Base-by-base conservation (phyloP, 179 eudicot genomes). In the Beta lomatogona region DNA sequence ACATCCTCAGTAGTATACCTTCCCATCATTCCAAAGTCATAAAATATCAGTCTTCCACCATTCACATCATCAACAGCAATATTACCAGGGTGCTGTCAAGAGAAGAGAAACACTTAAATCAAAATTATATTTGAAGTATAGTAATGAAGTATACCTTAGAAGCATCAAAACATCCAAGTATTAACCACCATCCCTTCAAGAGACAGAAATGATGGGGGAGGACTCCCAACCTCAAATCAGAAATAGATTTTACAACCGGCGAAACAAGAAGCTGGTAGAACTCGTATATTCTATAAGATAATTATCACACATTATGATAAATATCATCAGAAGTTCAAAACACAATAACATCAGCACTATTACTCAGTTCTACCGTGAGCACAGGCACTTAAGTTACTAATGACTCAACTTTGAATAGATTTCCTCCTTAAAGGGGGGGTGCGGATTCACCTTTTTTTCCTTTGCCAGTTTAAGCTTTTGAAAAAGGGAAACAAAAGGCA, bases 11-110 rank as follows among this genome's bases (percentile, higher is more conserved):
- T 44, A 55, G 69, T 78, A 70, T 86, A 96, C 99, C 99, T 94
- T 87, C 99, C 99, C 99, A 96, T 96, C 99, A 96, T 96, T 76
- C 99, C 99, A 80, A 96, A 96, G 83, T 96, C 99, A 88, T 94
- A 96, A 88, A 96, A 96, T 79, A 96, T 94, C 84, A 96, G 88
- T 79, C 99, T 91, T 85, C 99, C 99, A 81, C 99, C 99, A 91
- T 96, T 96, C 67, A 94, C 88, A 83, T 96, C 98, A 88, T 96
- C 99, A 46, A 93, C 98, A 83, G 99, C 99, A 81, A 96, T 96
- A 85, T 96, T 96, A 66, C 99, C 99, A 74, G 99, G 99, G 86
- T 96, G 98, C 99, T 95, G 93, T 84, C 83, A 77, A 77, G 83
- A 70, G 44, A 77, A 79, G 67, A 45, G 53, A 48, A 22, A 68